Percentiles rank a stretch among this genome's conserved stretches.
These are phyloP conservation scores for Plectosphaerella plurivora DNA, from an alignment of 2,329 filamentous ascomycete species.

Conservation along the genomic window DNA sequence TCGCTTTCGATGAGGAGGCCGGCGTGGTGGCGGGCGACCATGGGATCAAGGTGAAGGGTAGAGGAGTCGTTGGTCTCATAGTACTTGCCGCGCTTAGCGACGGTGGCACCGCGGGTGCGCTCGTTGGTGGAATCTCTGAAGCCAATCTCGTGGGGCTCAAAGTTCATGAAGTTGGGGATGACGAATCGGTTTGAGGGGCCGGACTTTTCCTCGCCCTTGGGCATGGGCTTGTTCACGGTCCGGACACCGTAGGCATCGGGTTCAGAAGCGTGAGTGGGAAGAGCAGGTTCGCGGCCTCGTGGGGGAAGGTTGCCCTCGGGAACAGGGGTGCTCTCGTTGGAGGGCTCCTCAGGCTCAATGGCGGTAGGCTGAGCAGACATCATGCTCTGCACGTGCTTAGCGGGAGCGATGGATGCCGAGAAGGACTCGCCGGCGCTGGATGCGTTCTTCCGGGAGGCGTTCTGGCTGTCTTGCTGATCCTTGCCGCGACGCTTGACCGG, in stretches of 20 bases:
- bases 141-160: slow-evolving; percentile 51
- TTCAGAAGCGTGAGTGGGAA: slow-evolving; percentile 28
- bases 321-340: slow-evolving; percentile 18
- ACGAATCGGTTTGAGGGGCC: slow-evolving; percentile 44
- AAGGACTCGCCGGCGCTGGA: background rate
- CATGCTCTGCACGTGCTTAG: slow-evolving; percentile 17
- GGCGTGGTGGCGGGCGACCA: slow-evolving; percentile 48
- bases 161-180: slow-evolving; percentile 43
- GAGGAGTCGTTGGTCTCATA: slow-evolving; percentile 49
- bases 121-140: slow-evolving; percentile 57
- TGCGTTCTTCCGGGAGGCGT: slow-evolving; percentile 17
- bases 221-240: slow-evolving; percentile 28
- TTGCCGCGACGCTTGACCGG: slow-evolving; percentile 44
- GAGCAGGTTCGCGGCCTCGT: slow-evolving; percentile 15
- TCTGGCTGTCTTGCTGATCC: slow-evolving; percentile 43
- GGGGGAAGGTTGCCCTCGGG: slow-evolving; percentile 13
- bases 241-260: slow-evolving; percentile 50
- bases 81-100: slow-evolving; percentile 48
- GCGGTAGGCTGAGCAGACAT: slow-evolving; percentile 24
- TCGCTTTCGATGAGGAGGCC: slow-evolving; percentile 42
- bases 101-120: slow-evolving; percentile 46
- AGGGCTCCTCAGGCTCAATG: slow-evolving; percentile 22
- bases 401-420: slow-evolving; percentile 9
- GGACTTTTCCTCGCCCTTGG: slow-evolving; percentile 24
- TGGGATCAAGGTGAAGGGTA: slow-evolving; percentile 50